Evolutionary conservation across 495 filamentous ascomycete species (phyloP), one percentile per base, ranked within the genome.

Genomic region (Penicillium cataractarum): DNA sequence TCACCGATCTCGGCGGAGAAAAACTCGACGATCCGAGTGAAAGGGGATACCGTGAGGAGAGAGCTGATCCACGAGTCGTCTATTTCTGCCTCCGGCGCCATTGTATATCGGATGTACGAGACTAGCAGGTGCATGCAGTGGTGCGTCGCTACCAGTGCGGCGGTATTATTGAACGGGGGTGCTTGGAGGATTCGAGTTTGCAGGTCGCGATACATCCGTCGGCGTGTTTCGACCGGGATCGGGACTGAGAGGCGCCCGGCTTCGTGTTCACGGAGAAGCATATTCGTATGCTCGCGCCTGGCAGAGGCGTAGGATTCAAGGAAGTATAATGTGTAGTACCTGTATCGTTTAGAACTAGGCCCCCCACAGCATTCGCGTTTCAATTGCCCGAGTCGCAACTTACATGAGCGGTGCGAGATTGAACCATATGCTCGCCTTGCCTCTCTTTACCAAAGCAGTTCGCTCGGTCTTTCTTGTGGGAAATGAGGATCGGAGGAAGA

Each of bases 1-100:
- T 81, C 76, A 1, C 79, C 79, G 12, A 81, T 79, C 57, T 81
- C 79, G 0, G 79, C 79, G 17, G 79, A 80, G 66, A 81, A 81
- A 56, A 73, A 81, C 51, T 81, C 76, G 50, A 78, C 74, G 7
- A 78, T 71, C 3, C 79, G 77, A 21, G 61, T 54, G 37, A 80
- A 79, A 7, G 78, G 77, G n/a, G 79, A 76, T 12, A 77, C 55
- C 1, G 77, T 78, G 22, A 81, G 73, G 33, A 81, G 65, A 0
- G 78, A 80, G 55, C 72, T 75, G 52, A 81, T 80, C 78, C 78
- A 81, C 17, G 74, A 75, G 55, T 80, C 74, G 51, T 81, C 74
- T 7, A 68, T 62, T 13, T 67, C 66, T 3, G 52, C 69, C 27
- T 76, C 78, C 1, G 74, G 65, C 1, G 68, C 69, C 55, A 79